These are phyloP conservation scores for Mycena galopus DNA, from an alignment of 768 basidiomycete genomes.

Conservation along the genomic window DNA sequence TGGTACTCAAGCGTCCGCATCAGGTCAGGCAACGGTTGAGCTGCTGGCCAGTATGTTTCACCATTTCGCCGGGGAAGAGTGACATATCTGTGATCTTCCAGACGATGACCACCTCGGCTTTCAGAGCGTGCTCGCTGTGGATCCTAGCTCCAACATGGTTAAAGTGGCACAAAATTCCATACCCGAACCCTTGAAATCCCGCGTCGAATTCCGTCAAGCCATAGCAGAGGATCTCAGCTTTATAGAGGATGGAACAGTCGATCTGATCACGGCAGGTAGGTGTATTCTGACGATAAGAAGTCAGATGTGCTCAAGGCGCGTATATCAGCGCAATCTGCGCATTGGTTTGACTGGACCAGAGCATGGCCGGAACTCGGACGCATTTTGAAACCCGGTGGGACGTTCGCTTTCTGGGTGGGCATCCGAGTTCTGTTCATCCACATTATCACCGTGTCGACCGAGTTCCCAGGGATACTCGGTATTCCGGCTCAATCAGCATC, in stretches of 20 bases:
- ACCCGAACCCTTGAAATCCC: constrained; percentile 9
- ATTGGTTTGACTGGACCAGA: constrained; percentile 85
- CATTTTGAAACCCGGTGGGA: constrained; percentile 72
- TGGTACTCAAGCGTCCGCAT: neutral
- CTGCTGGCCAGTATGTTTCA: constrained; percentile 3
- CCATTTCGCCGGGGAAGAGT: neutral
- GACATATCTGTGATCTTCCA: neutral
- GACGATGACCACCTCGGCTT: constrained; percentile 54
- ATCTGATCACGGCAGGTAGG: constrained; percentile 76
- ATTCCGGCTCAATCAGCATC: constrained; percentile 73
- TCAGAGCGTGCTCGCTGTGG: constrained; percentile 71
- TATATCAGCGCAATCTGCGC: constrained; percentile 75
- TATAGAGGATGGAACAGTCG: constrained; percentile 66
- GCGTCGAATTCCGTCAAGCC: constrained; percentile 49
- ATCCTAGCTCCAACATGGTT: constrained; percentile 83
- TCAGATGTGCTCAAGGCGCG: neutral
- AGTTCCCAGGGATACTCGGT: constrained; percentile 72
- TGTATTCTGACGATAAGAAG: neutral
- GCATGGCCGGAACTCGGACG: constrained; percentile 78
- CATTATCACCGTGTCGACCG: neutral
- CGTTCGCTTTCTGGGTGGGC: constrained; percentile 78
- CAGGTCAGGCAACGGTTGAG: constrained; percentile 31
- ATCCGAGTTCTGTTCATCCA: no score
- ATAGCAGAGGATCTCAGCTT: constrained; percentile 68
- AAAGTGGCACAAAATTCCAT: constrained; percentile 56